Percentiles rank a stretch among this genome's conserved stretches.
Evolutionary conservation across 1,139 yeast species (phyloP).

Genomic region (Yamadazyma taylorii): DNA sequence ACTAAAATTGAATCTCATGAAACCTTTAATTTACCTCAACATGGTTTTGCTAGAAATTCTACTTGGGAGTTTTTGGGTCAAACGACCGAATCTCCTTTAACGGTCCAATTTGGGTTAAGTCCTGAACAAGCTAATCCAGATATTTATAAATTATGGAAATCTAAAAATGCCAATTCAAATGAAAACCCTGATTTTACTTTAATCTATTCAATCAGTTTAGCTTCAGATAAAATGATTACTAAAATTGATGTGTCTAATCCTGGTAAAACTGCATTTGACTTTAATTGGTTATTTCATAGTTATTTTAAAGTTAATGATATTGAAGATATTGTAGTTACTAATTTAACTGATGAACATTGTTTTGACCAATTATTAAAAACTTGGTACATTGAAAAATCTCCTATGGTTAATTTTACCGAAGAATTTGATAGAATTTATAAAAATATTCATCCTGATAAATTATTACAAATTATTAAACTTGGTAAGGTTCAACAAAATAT

Average conservation of each 20-base stretch:
- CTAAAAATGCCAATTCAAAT: slow-evolving; percentile 15
- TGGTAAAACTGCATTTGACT: slow-evolving; percentile 65
- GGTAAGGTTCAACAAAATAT: slow-evolving; percentile 72
- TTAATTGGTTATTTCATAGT: slow-evolving; percentile 96
- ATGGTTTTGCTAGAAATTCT: slow-evolving; percentile 90
- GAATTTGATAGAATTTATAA: slow-evolving; percentile 87
- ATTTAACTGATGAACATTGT: slow-evolving; percentile 68
- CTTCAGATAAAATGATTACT: slow-evolving; percentile 56
- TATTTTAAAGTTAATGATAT: slow-evolving; percentile 76
- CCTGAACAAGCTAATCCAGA: slow-evolving; percentile 74
- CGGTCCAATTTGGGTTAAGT: slow-evolving; percentile 86
- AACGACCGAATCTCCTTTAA: slow-evolving; percentile 51
- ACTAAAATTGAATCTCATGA: slow-evolving; percentile 38
- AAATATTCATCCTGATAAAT: slow-evolving; percentile 52
- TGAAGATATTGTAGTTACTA: slow-evolving; percentile 72
- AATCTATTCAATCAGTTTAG: slow-evolving; percentile 64
- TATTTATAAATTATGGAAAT: slow-evolving; percentile 52
- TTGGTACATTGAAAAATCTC: slow-evolving; percentile 67
- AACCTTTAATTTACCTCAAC: slow-evolving; percentile 72
- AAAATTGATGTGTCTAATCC: slow-evolving; percentile 74
- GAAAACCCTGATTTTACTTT: slow-evolving; percentile 68
- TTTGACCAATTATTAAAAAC: slow-evolving; percentile 71
- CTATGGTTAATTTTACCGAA: slow-evolving; percentile 68
- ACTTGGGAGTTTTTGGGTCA: slow-evolving; percentile 94
- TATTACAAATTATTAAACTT: slow-evolving; percentile 62